Conservation (phyloP, 148 eudicot species). For the Fallopia convolvulus region DNA sequence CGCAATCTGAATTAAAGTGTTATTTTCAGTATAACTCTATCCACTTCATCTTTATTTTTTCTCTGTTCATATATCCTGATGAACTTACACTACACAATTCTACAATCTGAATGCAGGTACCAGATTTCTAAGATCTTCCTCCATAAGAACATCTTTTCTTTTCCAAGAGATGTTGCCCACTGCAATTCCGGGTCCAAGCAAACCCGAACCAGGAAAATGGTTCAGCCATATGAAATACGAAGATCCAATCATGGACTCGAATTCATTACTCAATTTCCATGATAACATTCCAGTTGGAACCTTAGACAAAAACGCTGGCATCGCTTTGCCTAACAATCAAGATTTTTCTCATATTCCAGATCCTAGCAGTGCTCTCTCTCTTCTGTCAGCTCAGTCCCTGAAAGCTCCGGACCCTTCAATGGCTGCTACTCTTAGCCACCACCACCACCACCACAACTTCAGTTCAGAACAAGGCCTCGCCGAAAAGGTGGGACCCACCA, state of each 20-base stretch:
- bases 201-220: slow-evolving; percentile 18
- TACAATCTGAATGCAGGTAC: slow-evolving; percentile 18
- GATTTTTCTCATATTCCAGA: slow-evolving; percentile 13
- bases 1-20: no score
- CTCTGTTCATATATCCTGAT: neutral
- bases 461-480: slow-evolving; percentile 14
- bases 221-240: slow-evolving; percentile 12
- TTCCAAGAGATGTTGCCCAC: slow-evolving; percentile 35
- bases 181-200: slow-evolving; percentile 17
- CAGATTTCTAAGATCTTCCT: slow-evolving; percentile 30
- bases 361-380: slow-evolving; percentile 83
- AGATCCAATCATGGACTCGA: slow-evolving; percentile 5
- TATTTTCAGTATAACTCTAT: neutral
- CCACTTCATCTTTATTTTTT: neutral
- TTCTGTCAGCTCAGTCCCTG: slow-evolving; percentile 72
- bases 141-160: slow-evolving; percentile 32
- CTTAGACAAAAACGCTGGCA: neutral
- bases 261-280: slow-evolving; percentile 6
- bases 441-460: slow-evolving; percentile 17
- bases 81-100: neutral
- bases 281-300: neutral
- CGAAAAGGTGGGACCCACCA: slow-evolving; percentile 10
- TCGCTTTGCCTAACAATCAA: neutral
- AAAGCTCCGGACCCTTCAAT: slow-evolving; percentile 17
- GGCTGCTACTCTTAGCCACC: slow-evolving; percentile 9